Base-by-base conservation (phyloP, 192 early-diverging fungal species). In the Helicostylum pulchrum region DNA sequence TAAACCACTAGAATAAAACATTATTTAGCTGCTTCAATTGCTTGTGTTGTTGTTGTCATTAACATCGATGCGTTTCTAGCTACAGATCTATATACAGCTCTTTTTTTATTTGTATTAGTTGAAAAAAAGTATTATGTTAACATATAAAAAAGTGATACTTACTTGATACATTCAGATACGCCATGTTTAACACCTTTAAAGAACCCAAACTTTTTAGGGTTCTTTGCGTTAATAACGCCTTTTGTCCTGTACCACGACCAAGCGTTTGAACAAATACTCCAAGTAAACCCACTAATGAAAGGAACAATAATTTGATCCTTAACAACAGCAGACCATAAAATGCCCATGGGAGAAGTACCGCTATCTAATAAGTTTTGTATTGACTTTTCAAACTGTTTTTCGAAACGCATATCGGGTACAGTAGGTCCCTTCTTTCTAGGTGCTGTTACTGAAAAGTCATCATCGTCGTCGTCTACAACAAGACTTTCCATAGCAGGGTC, bases 341-440 rank as follows among this genome's bases (percentile, higher is more conserved):
- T 71, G 30, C 49, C 42, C 1, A 45, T 15, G 20, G 11, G 20
- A 6, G 63, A 61, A 7, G 53, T 44, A 3, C 65, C 65, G 8
- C 58, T 56, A 20, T 34, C 63, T 12, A 64, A 20, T 34, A 71
- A 46, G 15, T 42, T 31, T 21, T 48, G 53, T 7, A 76, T 61
- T 7, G 53, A 44, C 47, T 62, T 57, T 23, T 71, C 46, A 39
- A 76, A 64, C 36, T 76, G 74, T 26, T 70, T 49, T 30, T 71
- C 74, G 30, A 67, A 76, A n/a, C 74, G 60, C 65, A 71, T 62
- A 8, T 76, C 74, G 12, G 74, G 74, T 8, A 76, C 45, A n/a
- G 65, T 39, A n/a, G 68, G 73, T 14, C 55, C 21, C 21, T 62
- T 42, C 39, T 36, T 45, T 26, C 9, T 17, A 31, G 49, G 23